Conservation (phyloP, 108 stramenopile species). For the Mediolabrus comicus region DNA sequence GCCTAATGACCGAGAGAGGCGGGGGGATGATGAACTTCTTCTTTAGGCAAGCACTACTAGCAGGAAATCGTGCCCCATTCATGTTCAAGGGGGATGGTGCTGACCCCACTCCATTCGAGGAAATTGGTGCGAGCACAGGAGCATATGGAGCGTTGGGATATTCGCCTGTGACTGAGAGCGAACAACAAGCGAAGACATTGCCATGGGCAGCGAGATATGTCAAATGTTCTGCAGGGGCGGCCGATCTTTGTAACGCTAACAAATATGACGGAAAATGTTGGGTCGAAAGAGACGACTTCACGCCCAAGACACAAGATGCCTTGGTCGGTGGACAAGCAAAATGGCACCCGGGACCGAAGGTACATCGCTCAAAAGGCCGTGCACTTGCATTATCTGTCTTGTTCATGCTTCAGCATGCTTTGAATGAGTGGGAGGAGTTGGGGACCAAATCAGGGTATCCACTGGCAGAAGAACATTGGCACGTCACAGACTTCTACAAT, state of each 20-base stretch:
- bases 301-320: constrained; percentile 18
- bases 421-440: constrained; percentile 41
- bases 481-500: constrained; percentile 45
- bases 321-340: constrained; percentile 26
- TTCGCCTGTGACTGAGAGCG: constrained; percentile 27
- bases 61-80: constrained; percentile 48
- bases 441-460: constrained; percentile 30
- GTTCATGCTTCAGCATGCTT: constrained; percentile 41
- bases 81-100: constrained; percentile 10
- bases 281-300: constrained; percentile 40
- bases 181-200: constrained; percentile 26
- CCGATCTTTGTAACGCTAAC: constrained; percentile 17
- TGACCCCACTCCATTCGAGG: constrained; percentile 10
- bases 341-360: constrained; percentile 43
- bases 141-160: constrained; percentile 12
- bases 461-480: constrained; percentile 46
- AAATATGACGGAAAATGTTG: constrained; percentile 50
- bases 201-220: constrained; percentile 45
- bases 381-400: constrained; percentile 40
- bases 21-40: constrained; percentile 27
- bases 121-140: constrained; percentile 6
- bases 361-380: constrained; percentile 42
- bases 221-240: constrained; percentile 18
- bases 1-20: constrained; percentile 35
- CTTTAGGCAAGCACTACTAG: constrained; percentile 43